Conservation (phyloP, 2,329 filamentous ascomycete genomes). For the Balansia obtecta region DNA sequence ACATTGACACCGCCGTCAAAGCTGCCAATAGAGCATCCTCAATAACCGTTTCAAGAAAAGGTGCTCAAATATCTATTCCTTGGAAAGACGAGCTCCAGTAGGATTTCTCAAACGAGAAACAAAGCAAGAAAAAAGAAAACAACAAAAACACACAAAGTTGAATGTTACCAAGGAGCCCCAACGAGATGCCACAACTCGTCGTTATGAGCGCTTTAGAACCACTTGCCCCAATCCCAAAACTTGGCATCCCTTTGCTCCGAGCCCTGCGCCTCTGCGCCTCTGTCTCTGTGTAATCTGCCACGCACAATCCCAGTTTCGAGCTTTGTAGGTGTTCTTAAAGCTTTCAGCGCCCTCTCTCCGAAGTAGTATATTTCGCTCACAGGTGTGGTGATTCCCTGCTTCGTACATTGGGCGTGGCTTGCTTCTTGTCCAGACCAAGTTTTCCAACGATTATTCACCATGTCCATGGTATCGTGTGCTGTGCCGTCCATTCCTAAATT, state of each 20-base stretch:
- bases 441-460: background rate
- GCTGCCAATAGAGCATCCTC: constrained; percentile 39
- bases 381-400: background rate
- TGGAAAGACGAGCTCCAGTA: constrained; percentile 30
- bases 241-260: constrained; percentile 14
- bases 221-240: constrained; percentile 13
- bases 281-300: background rate
- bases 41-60: constrained; percentile 28
- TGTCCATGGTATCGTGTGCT: background rate
- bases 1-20: constrained; percentile 42
- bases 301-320: background rate
- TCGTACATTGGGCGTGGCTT: background rate
- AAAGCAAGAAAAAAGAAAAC: constrained; percentile 9
- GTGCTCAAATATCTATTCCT: constrained; percentile 31
- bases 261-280: background rate
- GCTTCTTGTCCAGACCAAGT: background rate
- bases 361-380: constrained; percentile 6
- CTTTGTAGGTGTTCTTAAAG: background rate
- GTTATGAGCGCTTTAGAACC: constrained; percentile 15
- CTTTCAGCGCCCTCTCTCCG: constrained; percentile 5
- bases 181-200: no score
- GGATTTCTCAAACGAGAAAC: constrained; percentile 4
- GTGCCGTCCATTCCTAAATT: background rate
- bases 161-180: background rate
- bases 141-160: constrained; percentile 4